These are phyloP conservation scores for Clavispora carvajalis DNA, from an alignment of 805 yeast genomes.

Conservation along the genomic window DNA sequence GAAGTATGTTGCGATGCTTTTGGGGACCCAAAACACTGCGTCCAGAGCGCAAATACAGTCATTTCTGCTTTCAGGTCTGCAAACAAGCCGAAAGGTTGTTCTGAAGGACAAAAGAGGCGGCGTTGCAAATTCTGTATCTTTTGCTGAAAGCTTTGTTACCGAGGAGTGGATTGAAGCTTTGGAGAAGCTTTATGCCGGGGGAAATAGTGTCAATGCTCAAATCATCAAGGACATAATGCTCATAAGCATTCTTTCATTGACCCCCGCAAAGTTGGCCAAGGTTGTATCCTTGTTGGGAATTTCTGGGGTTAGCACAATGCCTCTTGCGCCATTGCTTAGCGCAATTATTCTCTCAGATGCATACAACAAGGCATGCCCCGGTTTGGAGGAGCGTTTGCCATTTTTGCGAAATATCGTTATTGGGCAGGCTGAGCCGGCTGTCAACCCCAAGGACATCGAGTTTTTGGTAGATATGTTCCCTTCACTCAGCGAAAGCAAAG, in stretches of 20 bases:
- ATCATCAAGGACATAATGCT: constrained; percentile 45
- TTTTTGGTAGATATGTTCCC: constrained; percentile 63
- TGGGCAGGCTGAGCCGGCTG: constrained; percentile 6
- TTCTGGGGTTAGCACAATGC: constrained; percentile 36
- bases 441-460: constrained; percentile 31
- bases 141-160: constrained; percentile 52
- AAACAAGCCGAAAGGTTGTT: constrained; percentile 13
- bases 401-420: constrained; percentile 30
- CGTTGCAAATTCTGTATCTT: constrained; percentile 19
- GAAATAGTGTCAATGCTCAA: constrained; percentile 46
- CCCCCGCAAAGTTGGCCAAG: constrained; percentile 38
- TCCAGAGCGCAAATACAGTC: constrained; percentile 14
- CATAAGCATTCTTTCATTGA: constrained; percentile 46
- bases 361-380: constrained; percentile 45
- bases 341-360: constrained; percentile 46
- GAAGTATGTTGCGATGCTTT: constrained; percentile 38
- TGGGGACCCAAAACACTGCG: constrained; percentile 36
- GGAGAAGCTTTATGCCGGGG: constrained; percentile 55
- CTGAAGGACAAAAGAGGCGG: constrained; percentile 19
- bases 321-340: constrained; percentile 50
- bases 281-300: constrained; percentile 40
- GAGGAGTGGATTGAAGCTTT: constrained; percentile 53
- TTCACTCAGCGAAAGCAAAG: constrained; percentile 42
- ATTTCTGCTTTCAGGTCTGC: constrained; percentile 9
- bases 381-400: constrained; percentile 45